phyloP scores from a whole-genome alignment of 2,329 filamentous ascomycete genomes.

The Pseudocercospora cruenta region DNA sequence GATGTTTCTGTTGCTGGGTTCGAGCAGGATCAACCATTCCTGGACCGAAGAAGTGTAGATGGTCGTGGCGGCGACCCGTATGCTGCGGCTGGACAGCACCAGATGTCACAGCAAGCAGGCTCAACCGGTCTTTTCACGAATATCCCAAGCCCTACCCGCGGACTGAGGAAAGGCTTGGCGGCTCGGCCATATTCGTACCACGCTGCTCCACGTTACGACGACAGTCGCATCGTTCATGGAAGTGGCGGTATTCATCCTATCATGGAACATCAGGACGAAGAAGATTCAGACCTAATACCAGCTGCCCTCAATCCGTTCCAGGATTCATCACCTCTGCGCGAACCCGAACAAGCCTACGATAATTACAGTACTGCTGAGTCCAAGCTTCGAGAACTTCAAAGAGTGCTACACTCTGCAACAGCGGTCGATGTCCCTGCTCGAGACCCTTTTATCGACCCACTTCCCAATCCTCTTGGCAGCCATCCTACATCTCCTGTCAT shows the following conservation, averaged over 20 bases:
- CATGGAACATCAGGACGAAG: conserved; percentile 28
- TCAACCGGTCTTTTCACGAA: conserved; percentile 53
- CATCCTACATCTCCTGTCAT: conserved; percentile 36
- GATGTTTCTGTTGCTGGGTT: conserved; percentile 45
- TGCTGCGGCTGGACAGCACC: conserved; percentile 36
- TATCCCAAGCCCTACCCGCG: conserved; percentile 53
- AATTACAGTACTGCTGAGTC: conserved; percentile 21
- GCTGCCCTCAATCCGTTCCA: conserved; percentile 43
- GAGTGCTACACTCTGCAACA: conserved; percentile 16
- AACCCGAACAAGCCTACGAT: conserved; percentile 24
- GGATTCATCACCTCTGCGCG: conserved; percentile 39
- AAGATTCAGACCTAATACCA: conserved; percentile 11
- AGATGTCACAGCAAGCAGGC: conserved; percentile 38
- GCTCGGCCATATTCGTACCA: conserved; percentile 44
- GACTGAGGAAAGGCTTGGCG: conserved; percentile 47
- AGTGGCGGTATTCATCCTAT: conserved; percentile 44
- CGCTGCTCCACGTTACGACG: conserved; percentile 50
- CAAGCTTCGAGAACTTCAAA: conserved; percentile 25
- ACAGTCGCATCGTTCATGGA: conserved; percentile 52
- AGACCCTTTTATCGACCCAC: conserved; percentile 47
- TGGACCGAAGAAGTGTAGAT: conserved; percentile 38
- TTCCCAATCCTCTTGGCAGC: conserved; percentile 43
- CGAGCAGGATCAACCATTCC: conserved; percentile 52
- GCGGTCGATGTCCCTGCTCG: conserved; percentile 4
- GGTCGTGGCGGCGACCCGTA: conserved; percentile 46